phyloP scores from a whole-genome alignment of 2,329 filamentous ascomycete genomes.

The Xylariaceae sp. region DNA sequence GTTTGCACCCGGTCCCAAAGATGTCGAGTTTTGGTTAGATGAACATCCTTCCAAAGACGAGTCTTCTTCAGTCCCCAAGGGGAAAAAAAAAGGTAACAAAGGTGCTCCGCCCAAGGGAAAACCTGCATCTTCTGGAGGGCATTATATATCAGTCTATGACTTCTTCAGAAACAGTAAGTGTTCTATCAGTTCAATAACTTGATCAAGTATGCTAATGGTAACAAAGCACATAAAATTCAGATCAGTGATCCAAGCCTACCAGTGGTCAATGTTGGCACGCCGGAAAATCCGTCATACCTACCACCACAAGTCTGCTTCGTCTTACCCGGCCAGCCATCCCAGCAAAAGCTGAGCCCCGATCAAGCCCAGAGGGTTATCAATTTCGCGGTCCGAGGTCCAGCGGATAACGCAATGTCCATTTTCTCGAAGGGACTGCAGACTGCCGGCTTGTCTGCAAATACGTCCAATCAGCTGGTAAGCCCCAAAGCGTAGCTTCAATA shows the following conservation, averaged over 20 bases:
- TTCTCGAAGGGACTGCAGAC: conserved; percentile 53
- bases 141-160: conserved; percentile 21
- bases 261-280: conserved; percentile 65
- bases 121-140: not conserved
- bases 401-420: conserved; percentile 62
- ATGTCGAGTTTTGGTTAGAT: conserved; percentile 60
- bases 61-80: conserved; percentile 6
- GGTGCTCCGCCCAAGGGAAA: conserved; percentile 36
- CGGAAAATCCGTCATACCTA: conserved; percentile 59
- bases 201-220: not conserved
- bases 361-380: conserved; percentile 66
- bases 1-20: conserved; percentile 44
- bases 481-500: not conserved
- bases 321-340: conserved; percentile 60
- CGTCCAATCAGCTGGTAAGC: conserved; percentile 6
- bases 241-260: conserved; percentile 42
- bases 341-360: conserved; percentile 52
- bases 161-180: conserved; percentile 22
- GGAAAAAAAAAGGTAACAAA: conserved; percentile 27
- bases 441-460: conserved; percentile 52
- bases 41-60: not conserved
- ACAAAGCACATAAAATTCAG: not conserved
- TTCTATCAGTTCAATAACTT: not conserved
- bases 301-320: conserved; percentile 64
- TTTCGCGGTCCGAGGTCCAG: conserved; percentile 64